phyloP scores from a whole-genome alignment of 2,329 filamentous ascomycete genomes.

The Hansfordia pulvinata region DNA sequence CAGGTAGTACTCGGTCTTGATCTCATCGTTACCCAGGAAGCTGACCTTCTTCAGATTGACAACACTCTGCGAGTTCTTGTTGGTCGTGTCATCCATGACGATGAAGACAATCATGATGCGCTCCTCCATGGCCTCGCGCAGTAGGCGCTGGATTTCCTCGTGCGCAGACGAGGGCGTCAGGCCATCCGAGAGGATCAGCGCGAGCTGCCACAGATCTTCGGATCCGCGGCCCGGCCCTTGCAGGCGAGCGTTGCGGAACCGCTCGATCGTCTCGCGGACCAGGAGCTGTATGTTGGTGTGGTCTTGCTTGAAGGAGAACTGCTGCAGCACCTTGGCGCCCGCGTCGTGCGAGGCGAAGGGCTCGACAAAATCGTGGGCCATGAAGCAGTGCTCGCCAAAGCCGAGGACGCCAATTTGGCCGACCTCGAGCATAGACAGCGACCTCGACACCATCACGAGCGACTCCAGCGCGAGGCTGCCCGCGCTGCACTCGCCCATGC shows the following conservation, averaged over 20 bases:
- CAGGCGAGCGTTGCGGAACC: constrained; percentile 66
- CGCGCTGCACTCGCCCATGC: constrained; percentile 73
- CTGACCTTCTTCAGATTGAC: constrained; percentile 78
- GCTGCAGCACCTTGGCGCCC: constrained; percentile 70
- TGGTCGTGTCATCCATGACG: constrained; percentile 62
- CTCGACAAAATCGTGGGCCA: constrained; percentile 73
- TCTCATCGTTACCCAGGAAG: constrained; percentile 53
- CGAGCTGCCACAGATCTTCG: constrained; percentile 85
- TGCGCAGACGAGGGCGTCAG: constrained; percentile 75
- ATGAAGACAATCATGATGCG: constrained; percentile 98
- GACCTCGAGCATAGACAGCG: constrained; percentile 82
- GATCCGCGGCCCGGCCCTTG: constrained; percentile 34
- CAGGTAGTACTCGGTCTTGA: constrained; percentile 81
- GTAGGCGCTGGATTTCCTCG: constrained; percentile 65
- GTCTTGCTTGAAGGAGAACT: constrained; percentile 74
- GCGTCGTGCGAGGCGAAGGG: constrained; percentile 68
- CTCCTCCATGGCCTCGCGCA: constrained; percentile 82
- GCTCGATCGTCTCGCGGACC: constrained; percentile 61
- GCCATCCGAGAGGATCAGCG: constrained; percentile 86
- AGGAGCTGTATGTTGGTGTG: constrained; percentile 76
- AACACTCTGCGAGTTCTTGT: constrained; percentile 48
- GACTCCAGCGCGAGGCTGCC: constrained; percentile 83
- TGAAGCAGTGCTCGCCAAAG: constrained; percentile 72
- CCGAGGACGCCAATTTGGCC: constrained; percentile 86
- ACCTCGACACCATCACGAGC: constrained; percentile 77